Conservation (phyloP, 768 basidiomycete species). For the Suillus hirtellus region DNA sequence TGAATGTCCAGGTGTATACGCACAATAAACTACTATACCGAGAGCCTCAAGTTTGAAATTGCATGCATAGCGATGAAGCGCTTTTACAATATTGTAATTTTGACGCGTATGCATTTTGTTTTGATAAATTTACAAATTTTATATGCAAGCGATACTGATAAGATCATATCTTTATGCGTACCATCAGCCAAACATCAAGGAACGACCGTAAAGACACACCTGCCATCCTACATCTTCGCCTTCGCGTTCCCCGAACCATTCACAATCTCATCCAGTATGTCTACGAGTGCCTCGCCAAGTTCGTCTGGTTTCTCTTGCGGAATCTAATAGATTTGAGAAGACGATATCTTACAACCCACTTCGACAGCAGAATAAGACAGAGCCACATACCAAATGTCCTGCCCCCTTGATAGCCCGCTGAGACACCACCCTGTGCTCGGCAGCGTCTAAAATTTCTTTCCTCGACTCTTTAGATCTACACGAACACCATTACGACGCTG, state of each 20-base stretch:
- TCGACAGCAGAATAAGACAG: background rate
- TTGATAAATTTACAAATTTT: background rate
- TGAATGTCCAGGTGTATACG: background rate
- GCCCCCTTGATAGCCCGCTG: constrained; percentile 26
- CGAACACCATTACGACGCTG: background rate
- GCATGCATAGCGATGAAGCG: background rate
- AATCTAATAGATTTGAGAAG: constrained; percentile 16
- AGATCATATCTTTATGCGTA: background rate
- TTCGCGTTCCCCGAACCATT: background rate
- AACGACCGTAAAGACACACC: background rate
- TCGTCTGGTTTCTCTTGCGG: constrained; percentile 32
- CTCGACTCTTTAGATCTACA: constrained; percentile 28
- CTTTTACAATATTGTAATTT: background rate
- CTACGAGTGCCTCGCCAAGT: constrained; percentile 26
- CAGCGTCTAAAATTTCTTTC: constrained; percentile 30
- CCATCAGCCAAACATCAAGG: background rate
- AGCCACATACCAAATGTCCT: constrained; percentile 30
- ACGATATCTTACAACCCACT: background rate
- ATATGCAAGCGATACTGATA: background rate
- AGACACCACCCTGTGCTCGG: constrained; percentile 22
- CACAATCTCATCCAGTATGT: constrained; percentile 19
- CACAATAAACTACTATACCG: background rate
- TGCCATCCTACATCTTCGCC: background rate
- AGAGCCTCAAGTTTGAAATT: background rate
- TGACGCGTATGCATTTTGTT: background rate